Base-by-base conservation (phyloP, 208 protist genomes). In the Acanthamoeba sp. region DNA sequence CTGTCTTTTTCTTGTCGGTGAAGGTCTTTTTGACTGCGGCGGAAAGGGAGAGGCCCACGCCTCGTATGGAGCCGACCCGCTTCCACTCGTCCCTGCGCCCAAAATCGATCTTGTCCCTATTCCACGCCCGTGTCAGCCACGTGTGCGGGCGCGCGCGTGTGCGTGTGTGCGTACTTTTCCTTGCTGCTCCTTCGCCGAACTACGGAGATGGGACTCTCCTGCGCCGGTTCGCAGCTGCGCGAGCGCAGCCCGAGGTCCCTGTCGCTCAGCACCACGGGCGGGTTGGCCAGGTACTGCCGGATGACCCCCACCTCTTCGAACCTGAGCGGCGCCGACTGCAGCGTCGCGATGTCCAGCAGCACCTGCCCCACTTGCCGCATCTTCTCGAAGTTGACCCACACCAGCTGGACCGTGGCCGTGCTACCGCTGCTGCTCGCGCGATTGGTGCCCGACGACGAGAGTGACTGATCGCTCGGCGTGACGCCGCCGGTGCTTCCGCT, bases 301-400 rank as follows among this genome's bases (percentile, higher is more conserved):
- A 87, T 87, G 78, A 36, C 29, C 14, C 14, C 78, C 78, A 87
- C 78, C 29, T 55, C 40, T 20, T 55, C 40, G 40, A 87, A n/a
- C 38, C 36, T 0, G 78, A 42, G 36, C 12, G 29, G 12, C 10
- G 48, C 18, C 29, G 40, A 32, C 40, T 42, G 40, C 18, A 32
- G 42, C 40, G 38, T 42, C 20, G 34, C 29, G n/a, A 87, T 59
- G 27, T 42, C 34, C 29, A 87, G n/a, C 78, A 87, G 48, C n/a
- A 48, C 40, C 0, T 87, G 27, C 18, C 40, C 78, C 42, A 87
- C 27, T n/a, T 27, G 48, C n/a, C 14, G 16, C 78, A 87, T 87
- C 78, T 87, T 87, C n/a, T 87, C 78, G n/a, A 87, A 87, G 36
- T 87, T 87, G 34, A 87, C 48, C 78, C 38, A 87, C n/a, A n/a